Conservation (phyloP, 176 grass and related monocot genomes). For the Thinopyrum elongatum region DNA sequence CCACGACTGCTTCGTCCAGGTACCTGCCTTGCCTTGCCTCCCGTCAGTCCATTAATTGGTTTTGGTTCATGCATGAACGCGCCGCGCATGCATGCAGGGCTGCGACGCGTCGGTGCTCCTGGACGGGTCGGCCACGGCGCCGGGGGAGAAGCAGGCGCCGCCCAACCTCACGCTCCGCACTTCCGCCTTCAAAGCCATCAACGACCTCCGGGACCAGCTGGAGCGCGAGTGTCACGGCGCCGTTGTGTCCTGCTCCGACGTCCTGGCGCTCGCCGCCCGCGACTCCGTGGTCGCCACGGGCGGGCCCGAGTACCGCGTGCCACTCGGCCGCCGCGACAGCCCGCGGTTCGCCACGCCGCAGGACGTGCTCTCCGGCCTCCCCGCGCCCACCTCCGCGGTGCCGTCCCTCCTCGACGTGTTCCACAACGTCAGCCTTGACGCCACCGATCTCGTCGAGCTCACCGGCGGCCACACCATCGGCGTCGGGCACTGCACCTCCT, state of each 20-base stretch:
- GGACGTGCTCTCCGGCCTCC: constrained; percentile 34
- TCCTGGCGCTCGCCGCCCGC: constrained; percentile 26
- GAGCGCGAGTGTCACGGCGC: constrained; percentile 16
- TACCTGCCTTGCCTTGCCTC: too few relatives aligned
- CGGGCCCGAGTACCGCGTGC: not conserved
- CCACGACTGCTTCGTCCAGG: constrained; percentile 91
- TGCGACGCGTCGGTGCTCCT: constrained; percentile 71
- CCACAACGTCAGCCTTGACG: constrained; percentile 23
- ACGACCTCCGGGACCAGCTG: constrained; percentile 49
- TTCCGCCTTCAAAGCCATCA: constrained; percentile 61
- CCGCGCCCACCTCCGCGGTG: constrained; percentile 24
- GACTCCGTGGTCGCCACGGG: constrained; percentile 22
- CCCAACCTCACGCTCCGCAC: constrained; percentile 60
- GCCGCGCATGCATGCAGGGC: constrained; percentile 32
- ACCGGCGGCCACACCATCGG: constrained; percentile 78
- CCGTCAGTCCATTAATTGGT: too few relatives aligned
- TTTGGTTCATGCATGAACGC: too few relatives aligned
- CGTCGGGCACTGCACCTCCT: constrained; percentile 49
- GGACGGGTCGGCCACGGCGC: constrained; percentile 54
- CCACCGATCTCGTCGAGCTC: constrained; percentile 57
- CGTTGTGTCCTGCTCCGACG: constrained; percentile 67
- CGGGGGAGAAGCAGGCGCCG: constrained; percentile 54
- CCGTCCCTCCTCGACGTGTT: constrained; percentile 24
- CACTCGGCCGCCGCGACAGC: constrained; percentile 35
- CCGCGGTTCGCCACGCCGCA: not conserved